Percentiles rank a stretch among this genome's conserved stretches.
phyloP scores from a whole-genome alignment of 768 basidiomycete genomes.

The Lactifluus volemus region DNA sequence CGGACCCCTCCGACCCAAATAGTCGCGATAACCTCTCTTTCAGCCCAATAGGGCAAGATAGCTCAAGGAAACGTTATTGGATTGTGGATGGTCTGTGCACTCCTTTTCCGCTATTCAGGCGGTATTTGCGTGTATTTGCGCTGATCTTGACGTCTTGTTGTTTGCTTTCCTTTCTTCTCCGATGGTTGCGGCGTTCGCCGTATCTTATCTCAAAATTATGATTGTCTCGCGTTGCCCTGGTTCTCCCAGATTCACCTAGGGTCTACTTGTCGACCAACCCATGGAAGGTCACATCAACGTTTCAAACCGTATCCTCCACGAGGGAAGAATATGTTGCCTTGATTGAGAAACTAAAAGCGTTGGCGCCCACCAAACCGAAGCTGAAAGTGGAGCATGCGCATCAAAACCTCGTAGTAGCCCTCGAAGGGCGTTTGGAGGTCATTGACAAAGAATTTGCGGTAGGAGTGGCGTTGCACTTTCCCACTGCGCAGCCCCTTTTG shows the following conservation, averaged over 20 bases:
- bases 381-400: slow-evolving; percentile 55
- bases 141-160: slow-evolving; percentile 28
- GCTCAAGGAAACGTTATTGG: slow-evolving; percentile 74
- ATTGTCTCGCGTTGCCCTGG: slow-evolving; percentile 15
- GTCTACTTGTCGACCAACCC: slow-evolving; percentile 82
- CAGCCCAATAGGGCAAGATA: slow-evolving; percentile 70
- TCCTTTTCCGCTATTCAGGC: slow-evolving; percentile 23
- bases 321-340: slow-evolving; percentile 62
- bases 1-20: slow-evolving; percentile 50
- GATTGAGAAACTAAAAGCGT: slow-evolving; percentile 51
- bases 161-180: slow-evolving; percentile 31
- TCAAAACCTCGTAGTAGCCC: slow-evolving; percentile 45
- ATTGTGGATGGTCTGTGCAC: slow-evolving; percentile 78
- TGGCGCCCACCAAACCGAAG: slow-evolving; percentile 37
- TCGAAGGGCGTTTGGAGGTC: slow-evolving; percentile 55
- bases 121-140: slow-evolving; percentile 71
- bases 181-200: slow-evolving; percentile 34
- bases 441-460: slow-evolving; percentile 69
- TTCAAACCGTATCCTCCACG: slow-evolving; percentile 62
- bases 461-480: slow-evolving; percentile 26
- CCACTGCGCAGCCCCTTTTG: not conserved
- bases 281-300: slow-evolving; percentile 79
- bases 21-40: slow-evolving; percentile 59
- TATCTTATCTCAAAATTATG: slow-evolving; percentile 22
- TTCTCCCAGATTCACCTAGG: slow-evolving; percentile 64